A percentile compares a stretch with the other conserved stretches of the same genome.
These are phyloP conservation scores for Epithemia pelagica DNA, from an alignment of 108 stramenopile species.

Conservation along the genomic window DNA sequence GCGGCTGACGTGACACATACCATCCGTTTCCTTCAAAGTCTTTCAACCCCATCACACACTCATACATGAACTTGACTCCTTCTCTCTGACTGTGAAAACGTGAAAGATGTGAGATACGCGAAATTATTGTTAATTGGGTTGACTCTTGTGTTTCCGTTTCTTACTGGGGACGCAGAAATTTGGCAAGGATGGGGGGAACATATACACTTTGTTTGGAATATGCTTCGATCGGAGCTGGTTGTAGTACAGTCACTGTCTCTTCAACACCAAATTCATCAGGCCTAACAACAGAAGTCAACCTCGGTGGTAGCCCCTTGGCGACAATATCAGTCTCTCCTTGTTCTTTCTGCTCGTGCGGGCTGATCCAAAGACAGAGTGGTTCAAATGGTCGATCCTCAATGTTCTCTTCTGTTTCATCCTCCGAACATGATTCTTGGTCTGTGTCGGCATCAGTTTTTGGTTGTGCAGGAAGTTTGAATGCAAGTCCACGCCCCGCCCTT, in stretches of 20 bases:
- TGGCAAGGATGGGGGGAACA: conserved; percentile 89
- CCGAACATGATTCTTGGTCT: conserved; percentile 23
- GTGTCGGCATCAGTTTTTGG: conserved; percentile 8
- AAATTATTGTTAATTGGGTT: neutral
- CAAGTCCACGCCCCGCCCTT: conserved; percentile 60
- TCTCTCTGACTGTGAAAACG: conserved; percentile 46
- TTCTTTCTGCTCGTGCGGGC: conserved; percentile 46
- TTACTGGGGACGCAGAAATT: conserved; percentile 90
- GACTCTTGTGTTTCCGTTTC: conserved; percentile 35
- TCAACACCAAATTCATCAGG: conserved; percentile 86
- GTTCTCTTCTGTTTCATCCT: conserved; percentile 43
- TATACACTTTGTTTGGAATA: conserved; percentile 68
- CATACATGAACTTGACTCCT: conserved; percentile 95
- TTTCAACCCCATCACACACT: conserved; percentile 94
- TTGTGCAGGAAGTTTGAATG: conserved; percentile 32
- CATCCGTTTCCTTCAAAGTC: conserved; percentile 84
- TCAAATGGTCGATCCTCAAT: conserved; percentile 68
- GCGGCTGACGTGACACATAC: neutral
- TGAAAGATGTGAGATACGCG: neutral
- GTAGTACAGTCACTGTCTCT: conserved; percentile 48
- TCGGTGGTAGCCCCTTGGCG: conserved; percentile 64
- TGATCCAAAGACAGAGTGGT: conserved; percentile 71
- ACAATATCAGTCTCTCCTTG: conserved; percentile 38
- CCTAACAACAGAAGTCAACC: conserved; percentile 52
- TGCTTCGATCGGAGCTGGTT: conserved; percentile 41